Evolutionary conservation across 176 grass and related monocot species (phyloP), one percentile per base, ranked within the genome.

Genomic region (Themeda triandra): DNA sequence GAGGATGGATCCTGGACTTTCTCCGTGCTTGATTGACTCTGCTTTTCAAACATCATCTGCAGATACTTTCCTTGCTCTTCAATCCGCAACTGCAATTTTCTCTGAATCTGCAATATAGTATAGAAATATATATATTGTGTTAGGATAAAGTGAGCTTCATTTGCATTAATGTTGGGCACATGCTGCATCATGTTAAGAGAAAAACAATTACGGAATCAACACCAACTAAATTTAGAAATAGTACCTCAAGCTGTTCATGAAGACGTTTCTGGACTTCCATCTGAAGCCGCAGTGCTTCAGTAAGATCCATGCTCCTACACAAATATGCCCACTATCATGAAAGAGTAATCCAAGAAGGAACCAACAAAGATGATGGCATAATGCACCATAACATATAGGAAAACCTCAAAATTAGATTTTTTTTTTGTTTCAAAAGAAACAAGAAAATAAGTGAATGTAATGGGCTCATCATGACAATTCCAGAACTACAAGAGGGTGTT

Each of bases 191-290:
- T 42, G 40, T 76, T 35, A 81, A 85, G 32, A 67, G 35, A 4
- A 59, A 82, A 69, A 58, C 71, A 83, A 74, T 73, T 68, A 10
- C 53, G 63, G 5, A 10, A 13, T 23, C 19, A 56, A 23, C 19
- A 23, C 53, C 8, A 56, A 56, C 53, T 53, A 18, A 56, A 56
- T 56, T 56, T 27, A 33, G 36, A 81, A 79, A 59, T 19, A 23
- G 45, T 93, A 95, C 96, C 91, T 98, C 93, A 24, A 98, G 93
- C 75, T 98, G 96, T 92, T 95, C 96, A 84, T 98, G 96, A 75
- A 98, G 96, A 25, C 83, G 91, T 71, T 95, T 98, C 83, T 98
- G 96, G 73, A 98, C 93, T 82, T 98, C 96, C 91, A 98, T 95
- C 78, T 98, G 96, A 89, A 98, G 93, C 31, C 77, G 89, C 77